These are phyloP conservation scores for Populus davidiana DNA, from an alignment of 345 rosid genomes.

Conservation along the genomic window DNA sequence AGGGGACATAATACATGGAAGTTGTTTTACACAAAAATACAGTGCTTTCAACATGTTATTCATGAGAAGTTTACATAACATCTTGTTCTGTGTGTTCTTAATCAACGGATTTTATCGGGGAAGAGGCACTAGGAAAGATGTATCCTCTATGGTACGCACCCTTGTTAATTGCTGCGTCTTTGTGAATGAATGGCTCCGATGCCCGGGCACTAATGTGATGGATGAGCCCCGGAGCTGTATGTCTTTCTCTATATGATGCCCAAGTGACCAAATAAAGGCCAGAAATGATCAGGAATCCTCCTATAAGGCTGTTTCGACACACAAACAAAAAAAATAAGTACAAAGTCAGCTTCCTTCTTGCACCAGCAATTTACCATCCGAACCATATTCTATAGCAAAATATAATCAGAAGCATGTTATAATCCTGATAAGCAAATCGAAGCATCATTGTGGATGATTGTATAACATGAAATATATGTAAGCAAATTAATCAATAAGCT, in stretches of 20 bases:
- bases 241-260: slow-evolving; percentile 70
- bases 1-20: no score
- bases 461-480: background rate
- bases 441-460: background rate
- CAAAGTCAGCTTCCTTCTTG: slow-evolving; percentile 8
- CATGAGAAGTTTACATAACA: no score
- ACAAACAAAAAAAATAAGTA: background rate
- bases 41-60: no score
- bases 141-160: slow-evolving; percentile 44
- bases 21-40: no score
- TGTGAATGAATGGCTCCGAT: slow-evolving; percentile 57
- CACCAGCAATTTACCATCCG: background rate
- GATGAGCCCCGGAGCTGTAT: slow-evolving; percentile 22
- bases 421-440: background rate
- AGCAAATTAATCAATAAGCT: background rate
- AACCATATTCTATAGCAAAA: background rate
- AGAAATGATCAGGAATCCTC: slow-evolving; percentile 71
- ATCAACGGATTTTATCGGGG: slow-evolving; percentile 18
- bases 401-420: background rate
- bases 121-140: slow-evolving; percentile 7
- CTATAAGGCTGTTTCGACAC: slow-evolving; percentile 50
- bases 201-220: slow-evolving; percentile 32
- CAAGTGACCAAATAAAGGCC: slow-evolving; percentile 89
- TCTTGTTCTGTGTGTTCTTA: background rate
- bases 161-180: slow-evolving; percentile 43